Percentiles rank a stretch among this genome's conserved stretches.
phyloP scores from a whole-genome alignment of 192 early-diverging fungal species.

The Endogone sp. region DNA sequence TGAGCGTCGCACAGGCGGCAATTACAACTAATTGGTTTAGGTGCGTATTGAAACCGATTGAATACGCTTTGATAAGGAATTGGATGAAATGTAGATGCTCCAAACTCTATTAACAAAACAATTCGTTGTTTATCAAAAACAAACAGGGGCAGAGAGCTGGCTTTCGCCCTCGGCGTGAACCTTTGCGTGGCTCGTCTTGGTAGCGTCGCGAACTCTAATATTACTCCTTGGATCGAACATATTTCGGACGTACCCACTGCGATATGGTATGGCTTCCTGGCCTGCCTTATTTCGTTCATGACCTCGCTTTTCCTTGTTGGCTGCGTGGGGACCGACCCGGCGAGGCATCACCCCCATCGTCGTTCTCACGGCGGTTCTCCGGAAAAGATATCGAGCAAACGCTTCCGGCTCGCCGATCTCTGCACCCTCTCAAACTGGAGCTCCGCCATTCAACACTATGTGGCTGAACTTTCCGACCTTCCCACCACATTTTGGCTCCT shows the following conservation, averaged over 20 bases:
- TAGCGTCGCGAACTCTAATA: conserved; percentile 53
- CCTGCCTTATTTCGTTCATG: conserved; percentile 37
- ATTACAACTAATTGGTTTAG: conserved; percentile 58
- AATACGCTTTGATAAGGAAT: no score
- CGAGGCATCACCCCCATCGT: no score
- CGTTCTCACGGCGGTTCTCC: conserved; percentile 12
- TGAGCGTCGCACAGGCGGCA: conserved; percentile 57
- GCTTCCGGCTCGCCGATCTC: conserved; percentile 1
- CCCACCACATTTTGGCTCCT: conserved; percentile 7
- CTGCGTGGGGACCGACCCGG: no score
- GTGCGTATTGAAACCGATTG: no score
- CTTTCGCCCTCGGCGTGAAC: conserved; percentile 57
- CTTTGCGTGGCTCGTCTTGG: conserved; percentile 49
- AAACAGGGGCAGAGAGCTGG: conserved; percentile 43
- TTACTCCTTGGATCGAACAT: conserved; percentile 50
- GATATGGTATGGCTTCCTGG: conserved; percentile 46
- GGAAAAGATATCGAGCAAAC: background rate
- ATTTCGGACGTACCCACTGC: conserved; percentile 28
- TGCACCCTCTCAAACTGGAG: background rate
- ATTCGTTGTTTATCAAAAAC: no score
- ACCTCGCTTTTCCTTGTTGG: conserved; percentile 29
- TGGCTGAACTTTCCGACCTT: background rate
- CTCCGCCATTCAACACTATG: conserved; percentile 12
- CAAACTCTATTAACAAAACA: no score
- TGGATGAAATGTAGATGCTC: no score